These are phyloP conservation scores for Rhodotorula sp. DNA, from an alignment of 1,284 basidiomycete genomes.

Conservation along the genomic window DNA sequence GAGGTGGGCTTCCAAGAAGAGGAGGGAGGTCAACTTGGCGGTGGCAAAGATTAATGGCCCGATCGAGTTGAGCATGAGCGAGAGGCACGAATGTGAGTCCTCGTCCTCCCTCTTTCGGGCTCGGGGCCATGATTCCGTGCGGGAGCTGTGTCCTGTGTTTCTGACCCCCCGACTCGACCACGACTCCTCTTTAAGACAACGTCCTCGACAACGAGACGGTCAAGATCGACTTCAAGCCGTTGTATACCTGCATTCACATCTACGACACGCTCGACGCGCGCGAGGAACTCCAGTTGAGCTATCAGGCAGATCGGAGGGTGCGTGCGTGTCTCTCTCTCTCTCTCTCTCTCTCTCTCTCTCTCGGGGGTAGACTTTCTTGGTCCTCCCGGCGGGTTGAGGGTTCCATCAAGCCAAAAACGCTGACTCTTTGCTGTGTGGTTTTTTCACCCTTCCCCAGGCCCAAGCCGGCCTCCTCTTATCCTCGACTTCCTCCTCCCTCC, in stretches of 20 bases:
- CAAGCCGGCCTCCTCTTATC: constrained; percentile 96
- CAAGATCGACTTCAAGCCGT: constrained; percentile 86
- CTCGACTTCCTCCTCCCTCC: constrained; percentile 54
- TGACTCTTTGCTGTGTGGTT: too few relatives aligned
- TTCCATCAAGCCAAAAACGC: too few relatives aligned
- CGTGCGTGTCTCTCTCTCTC: constrained; percentile 27
- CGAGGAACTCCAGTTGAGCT: constrained; percentile 84
- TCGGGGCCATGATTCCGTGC: not conserved
- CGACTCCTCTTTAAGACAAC: constrained; percentile 61
- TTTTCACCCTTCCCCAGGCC: constrained; percentile 57
- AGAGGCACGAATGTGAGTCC: constrained; percentile 85
- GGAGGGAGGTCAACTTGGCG: constrained; percentile 52
- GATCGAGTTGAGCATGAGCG: constrained; percentile 88
- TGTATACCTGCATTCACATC: constrained; percentile 97
- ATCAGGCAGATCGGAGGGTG: constrained; percentile 93
- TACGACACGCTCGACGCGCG: constrained; percentile 87
- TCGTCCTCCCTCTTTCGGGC: not conserved
- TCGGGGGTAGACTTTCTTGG: too few relatives aligned
- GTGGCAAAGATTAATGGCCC: constrained; percentile 87
- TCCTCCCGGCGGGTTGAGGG: too few relatives aligned
- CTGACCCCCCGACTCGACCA: too few relatives aligned
- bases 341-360: too few relatives aligned
- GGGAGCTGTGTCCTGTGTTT: too few relatives aligned
- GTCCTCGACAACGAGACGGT: constrained; percentile 87
- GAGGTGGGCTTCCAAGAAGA: constrained; percentile 70